Evolutionary conservation across 2,329 filamentous ascomycete genomes (phyloP).

Genomic region (Trichoderma oligosporum): DNA sequence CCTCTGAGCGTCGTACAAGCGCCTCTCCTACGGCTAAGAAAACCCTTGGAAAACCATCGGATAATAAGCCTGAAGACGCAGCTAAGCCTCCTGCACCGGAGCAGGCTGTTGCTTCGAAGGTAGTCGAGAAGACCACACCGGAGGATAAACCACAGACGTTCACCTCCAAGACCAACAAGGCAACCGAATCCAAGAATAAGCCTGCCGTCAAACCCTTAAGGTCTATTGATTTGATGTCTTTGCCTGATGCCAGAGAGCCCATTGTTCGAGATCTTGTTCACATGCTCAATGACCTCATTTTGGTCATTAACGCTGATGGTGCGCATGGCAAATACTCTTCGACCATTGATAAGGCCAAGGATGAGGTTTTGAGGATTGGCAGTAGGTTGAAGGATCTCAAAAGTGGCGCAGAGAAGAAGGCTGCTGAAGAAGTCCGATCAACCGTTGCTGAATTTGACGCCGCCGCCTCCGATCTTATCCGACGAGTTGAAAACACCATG

Average conservation of each 20-base stretch:
- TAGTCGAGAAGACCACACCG: slow-evolving; percentile 22
- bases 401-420: slow-evolving; percentile 62
- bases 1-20: slow-evolving; percentile 58
- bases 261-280: slow-evolving; percentile 90
- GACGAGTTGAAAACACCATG: slow-evolving; percentile 82
- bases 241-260: slow-evolving; percentile 74
- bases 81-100: not conserved
- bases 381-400: slow-evolving; percentile 73
- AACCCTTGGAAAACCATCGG: slow-evolving; percentile 18
- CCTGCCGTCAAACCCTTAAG: slow-evolving; percentile 60
- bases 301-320: slow-evolving; percentile 84
- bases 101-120: slow-evolving; percentile 27
- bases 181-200: slow-evolving; percentile 63
- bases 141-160: slow-evolving; percentile 26
- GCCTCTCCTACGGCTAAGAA: slow-evolving; percentile 41
- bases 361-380: slow-evolving; percentile 73
- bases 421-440: slow-evolving; percentile 71
- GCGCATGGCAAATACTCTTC: slow-evolving; percentile 72
- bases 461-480: slow-evolving; percentile 81
- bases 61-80: slow-evolving; percentile 27
- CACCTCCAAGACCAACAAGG: slow-evolving; percentile 41
- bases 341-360: slow-evolving; percentile 81
- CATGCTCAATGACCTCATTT: slow-evolving; percentile 94
- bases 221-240: slow-evolving; percentile 72
- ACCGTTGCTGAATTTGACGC: slow-evolving; percentile 75